Conservation (phyloP, 2,329 filamentous ascomycete species). For the Talaromyces verruculosus region DNA sequence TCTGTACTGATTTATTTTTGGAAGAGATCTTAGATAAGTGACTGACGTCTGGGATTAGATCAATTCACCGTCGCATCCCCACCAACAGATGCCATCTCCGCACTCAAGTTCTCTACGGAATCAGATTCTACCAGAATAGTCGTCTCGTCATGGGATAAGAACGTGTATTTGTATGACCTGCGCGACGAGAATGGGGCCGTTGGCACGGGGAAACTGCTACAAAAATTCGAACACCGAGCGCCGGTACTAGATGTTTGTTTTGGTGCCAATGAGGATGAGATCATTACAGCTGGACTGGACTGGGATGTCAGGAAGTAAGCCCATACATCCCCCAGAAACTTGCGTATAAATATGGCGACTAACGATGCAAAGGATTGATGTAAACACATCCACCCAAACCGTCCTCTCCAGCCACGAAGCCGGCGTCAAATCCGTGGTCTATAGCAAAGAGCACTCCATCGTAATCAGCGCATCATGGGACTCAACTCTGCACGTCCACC, state of each 20-base stretch:
- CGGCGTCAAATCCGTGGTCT: slow-evolving; percentile 80
- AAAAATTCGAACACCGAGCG: slow-evolving; percentile 75
- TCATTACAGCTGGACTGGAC: slow-evolving; percentile 84
- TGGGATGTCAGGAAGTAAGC: slow-evolving; percentile 74
- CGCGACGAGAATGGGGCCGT: slow-evolving; percentile 54
- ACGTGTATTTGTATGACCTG: slow-evolving; percentile 85
- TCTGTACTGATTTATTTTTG: background rate
- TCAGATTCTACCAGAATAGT: slow-evolving; percentile 73
- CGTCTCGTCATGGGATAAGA: slow-evolving; percentile 93
- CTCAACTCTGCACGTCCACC: slow-evolving; percentile 81
- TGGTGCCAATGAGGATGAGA: slow-evolving; percentile 75
- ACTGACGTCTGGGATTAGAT: slow-evolving; percentile 36
- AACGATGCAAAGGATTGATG: slow-evolving; percentile 58
- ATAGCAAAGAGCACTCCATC: slow-evolving; percentile 71
- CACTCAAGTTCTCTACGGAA: slow-evolving; percentile 78
- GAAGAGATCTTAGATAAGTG: slow-evolving; percentile 1
- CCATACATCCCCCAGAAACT: background rate
- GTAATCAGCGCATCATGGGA: slow-evolving; percentile 94
- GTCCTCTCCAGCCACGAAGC: slow-evolving; percentile 75
- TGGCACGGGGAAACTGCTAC: slow-evolving; percentile 62
- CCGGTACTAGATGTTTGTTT: slow-evolving; percentile 92
- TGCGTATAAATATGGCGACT: background rate
- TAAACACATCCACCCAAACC: slow-evolving; percentile 69
- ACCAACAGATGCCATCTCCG: slow-evolving; percentile 82
- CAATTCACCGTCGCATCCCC: slow-evolving; percentile 83